A percentile compares a stretch with the other conserved stretches of the same genome.
Evolutionary conservation across 169 alveolate species (phyloP).

Genomic region (Babesia microti): DNA sequence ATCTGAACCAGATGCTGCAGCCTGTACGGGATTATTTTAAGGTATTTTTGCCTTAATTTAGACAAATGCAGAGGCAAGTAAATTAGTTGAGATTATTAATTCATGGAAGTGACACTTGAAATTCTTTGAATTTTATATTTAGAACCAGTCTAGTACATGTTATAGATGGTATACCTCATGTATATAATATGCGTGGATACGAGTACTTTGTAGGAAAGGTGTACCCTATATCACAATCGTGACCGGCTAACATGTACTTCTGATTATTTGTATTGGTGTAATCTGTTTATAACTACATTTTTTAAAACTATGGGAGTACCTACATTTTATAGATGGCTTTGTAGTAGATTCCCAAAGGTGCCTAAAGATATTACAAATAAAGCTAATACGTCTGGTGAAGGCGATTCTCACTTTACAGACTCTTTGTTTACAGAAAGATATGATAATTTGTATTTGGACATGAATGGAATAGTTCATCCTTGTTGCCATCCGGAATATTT

Average conservation of each 20-base stretch:
- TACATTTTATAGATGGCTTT: slow-evolving; percentile 93
- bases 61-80: slow-evolving; percentile 35
- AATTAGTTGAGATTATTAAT: no score
- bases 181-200: no score
- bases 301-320: slow-evolving; percentile 99
- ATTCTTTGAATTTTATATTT: no score
- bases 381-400: slow-evolving; percentile 49
- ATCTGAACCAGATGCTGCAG: slow-evolving; percentile 79
- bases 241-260: no score
- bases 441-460: slow-evolving; percentile 94
- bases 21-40: slow-evolving; percentile 94
- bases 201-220: no score
- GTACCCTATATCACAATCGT: no score
- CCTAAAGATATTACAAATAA: slow-evolving; percentile 66
- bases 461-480: slow-evolving; percentile 99
- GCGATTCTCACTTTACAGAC: slow-evolving; percentile 40
- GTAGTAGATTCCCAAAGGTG: slow-evolving; percentile 88
- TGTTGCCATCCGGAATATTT: slow-evolving; percentile 85
- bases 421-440: slow-evolving; percentile 53
- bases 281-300: no score
- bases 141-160: no score
- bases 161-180: no score
- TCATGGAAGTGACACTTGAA: no score
- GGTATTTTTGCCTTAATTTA: slow-evolving; percentile 12
- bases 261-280: no score